phyloP scores from a whole-genome alignment of 2,329 filamentous ascomycete species.

The Sporothrix pallida region DNA sequence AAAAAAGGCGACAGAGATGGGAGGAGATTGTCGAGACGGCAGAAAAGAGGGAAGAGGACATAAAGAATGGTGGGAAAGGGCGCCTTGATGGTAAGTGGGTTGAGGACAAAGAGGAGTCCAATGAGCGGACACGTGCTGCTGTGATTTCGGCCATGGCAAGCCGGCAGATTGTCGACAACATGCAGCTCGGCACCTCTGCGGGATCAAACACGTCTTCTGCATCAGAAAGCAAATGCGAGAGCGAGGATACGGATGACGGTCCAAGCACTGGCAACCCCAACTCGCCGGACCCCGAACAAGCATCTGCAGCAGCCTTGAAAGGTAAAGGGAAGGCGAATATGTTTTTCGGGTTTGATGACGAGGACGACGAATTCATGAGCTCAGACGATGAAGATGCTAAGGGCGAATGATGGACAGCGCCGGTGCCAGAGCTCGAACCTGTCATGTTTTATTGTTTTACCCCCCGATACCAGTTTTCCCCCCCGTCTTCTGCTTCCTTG shows the following conservation, averaged over 20 bases:
- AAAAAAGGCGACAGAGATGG: conserved; percentile 82
- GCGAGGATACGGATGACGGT: conserved; percentile 44
- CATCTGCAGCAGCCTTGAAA: conserved; percentile 38
- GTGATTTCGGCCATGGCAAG: conserved; percentile 73
- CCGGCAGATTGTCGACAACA: conserved; percentile 66
- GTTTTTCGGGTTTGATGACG: conserved; percentile 81
- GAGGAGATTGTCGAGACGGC: conserved; percentile 85
- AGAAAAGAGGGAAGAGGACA: conserved; percentile 81
- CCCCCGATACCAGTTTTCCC: neutral
- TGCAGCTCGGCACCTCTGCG: conserved; percentile 56
- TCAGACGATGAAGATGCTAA: conserved; percentile 62
- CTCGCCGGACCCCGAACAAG: conserved; percentile 53
- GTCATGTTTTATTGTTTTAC: neutral
- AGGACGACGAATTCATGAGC: conserved; percentile 77
- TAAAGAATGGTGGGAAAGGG: conserved; percentile 73
- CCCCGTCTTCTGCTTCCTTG: no score
- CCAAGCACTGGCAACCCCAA: conserved; percentile 56
- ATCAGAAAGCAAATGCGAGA: conserved; percentile 44
- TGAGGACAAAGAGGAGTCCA: conserved; percentile 89
- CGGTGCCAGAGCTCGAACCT: neutral
- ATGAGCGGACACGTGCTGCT: conserved; percentile 79
- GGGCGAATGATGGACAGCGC: conserved; percentile 36
- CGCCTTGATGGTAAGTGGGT: conserved; percentile 90
- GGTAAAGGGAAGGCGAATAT: conserved; percentile 50
- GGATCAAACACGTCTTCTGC: conserved; percentile 52